These are phyloP conservation scores for Linnemannia hyalina DNA, from an alignment of 192 early-diverging fungal species.

Conservation along the genomic window DNA sequence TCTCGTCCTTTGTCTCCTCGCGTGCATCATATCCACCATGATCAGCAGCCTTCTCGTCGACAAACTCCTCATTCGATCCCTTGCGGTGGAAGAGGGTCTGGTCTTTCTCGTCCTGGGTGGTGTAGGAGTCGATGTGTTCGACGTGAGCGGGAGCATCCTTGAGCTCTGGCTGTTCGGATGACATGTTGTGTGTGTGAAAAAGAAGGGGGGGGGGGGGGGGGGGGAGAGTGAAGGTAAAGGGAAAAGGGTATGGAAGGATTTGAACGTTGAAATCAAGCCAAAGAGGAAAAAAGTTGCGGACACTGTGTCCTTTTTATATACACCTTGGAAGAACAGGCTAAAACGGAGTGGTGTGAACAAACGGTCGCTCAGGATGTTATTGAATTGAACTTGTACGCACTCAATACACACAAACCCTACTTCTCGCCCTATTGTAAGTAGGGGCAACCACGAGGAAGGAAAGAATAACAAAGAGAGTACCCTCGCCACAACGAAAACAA, in stretches of 20 bases:
- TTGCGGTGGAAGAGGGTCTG: slow-evolving; percentile 33
- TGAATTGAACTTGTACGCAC: neutral
- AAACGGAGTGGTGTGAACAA: neutral
- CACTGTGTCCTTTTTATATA: slow-evolving; percentile 26
- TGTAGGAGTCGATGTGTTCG: slow-evolving; percentile 5
- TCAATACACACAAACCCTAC: neutral
- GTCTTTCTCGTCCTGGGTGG: slow-evolving; percentile 31
- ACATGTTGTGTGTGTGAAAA: neutral
- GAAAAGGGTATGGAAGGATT: slow-evolving; percentile 5
- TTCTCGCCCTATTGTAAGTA: neutral
- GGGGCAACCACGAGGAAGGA: neutral
- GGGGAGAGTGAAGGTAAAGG: neutral
- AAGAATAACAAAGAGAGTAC: too few species aligned
- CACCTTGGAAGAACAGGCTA: neutral
- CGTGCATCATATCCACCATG: slow-evolving; percentile 6
- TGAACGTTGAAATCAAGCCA: slow-evolving; percentile 46
- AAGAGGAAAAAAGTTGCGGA: slow-evolving; percentile 21
- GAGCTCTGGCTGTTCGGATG: slow-evolving; percentile 35
- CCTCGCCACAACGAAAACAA: neutral
- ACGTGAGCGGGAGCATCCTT: slow-evolving; percentile 15
- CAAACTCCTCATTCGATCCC: slow-evolving; percentile 18
- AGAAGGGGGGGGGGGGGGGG: neutral
- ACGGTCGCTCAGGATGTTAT: neutral
- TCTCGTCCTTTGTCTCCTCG: slow-evolving; percentile 39
- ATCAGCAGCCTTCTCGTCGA: slow-evolving; percentile 11